A percentile compares a stretch with the other conserved stretches of the same genome.
Evolutionary conservation across 1,139 yeast species (phyloP).

Genomic region (Hyphopichia fennica): DNA sequence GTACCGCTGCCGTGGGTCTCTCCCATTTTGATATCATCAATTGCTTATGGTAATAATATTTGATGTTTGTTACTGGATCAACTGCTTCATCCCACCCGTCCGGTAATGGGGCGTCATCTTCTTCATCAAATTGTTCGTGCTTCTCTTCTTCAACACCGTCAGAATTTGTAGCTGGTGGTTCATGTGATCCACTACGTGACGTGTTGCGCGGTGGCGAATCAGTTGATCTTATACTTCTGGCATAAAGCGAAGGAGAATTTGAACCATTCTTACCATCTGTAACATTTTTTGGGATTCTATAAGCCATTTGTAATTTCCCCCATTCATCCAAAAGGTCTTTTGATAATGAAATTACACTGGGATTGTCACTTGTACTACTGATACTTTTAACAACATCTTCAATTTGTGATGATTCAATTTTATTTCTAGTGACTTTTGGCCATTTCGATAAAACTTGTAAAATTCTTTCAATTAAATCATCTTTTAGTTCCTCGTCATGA

Average conservation of each 20-base stretch:
- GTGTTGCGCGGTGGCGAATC: slow-evolving; percentile 11
- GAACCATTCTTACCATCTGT: slow-evolving; percentile 5
- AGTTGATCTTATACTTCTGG: slow-evolving; percentile 4
- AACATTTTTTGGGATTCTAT: slow-evolving; percentile 66
- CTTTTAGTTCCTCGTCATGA: slow-evolving; percentile 22
- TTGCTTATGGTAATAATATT: slow-evolving; percentile 56
- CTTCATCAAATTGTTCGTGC: slow-evolving; percentile 1
- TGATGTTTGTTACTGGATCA: slow-evolving; percentile 37
- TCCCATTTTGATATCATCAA: slow-evolving; percentile 59
- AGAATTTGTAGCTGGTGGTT: slow-evolving; percentile 1
- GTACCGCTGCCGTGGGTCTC: slow-evolving; percentile 35
- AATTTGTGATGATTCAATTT: slow-evolving; percentile 76
- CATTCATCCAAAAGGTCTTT: slow-evolving; percentile 59
- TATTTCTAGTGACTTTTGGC: slow-evolving; percentile 83
- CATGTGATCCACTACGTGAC: slow-evolving; percentile 7
- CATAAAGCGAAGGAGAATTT: slow-evolving; percentile 2
- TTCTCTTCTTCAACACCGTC: not conserved
- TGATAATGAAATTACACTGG: slow-evolving; percentile 38
- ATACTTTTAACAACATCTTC: slow-evolving; percentile 61
- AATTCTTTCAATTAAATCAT: slow-evolving; percentile 44
- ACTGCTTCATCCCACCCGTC: slow-evolving; percentile 55
- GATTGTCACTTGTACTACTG: slow-evolving; percentile 25
- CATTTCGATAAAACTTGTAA: slow-evolving; percentile 62
- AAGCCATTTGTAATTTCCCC: slow-evolving; percentile 77
- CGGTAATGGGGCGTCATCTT: slow-evolving; percentile 31